A percentile compares a stretch with the other conserved stretches of the same genome.
These are phyloP conservation scores for Globisporangium heterothallicum DNA, from an alignment of 352 stramenopile genomes.

Conservation along the genomic window DNA sequence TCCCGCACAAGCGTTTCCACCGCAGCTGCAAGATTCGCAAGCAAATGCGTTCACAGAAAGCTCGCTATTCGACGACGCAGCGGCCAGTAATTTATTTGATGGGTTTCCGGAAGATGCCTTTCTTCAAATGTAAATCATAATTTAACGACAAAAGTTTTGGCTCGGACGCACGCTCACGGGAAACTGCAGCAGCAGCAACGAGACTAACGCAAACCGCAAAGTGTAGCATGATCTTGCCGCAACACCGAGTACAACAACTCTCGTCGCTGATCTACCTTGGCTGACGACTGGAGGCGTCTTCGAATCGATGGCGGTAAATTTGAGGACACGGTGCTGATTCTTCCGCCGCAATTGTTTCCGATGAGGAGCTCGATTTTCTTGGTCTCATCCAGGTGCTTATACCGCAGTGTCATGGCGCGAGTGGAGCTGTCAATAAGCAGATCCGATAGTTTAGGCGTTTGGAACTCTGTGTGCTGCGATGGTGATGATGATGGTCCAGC, in stretches of 20 bases:
- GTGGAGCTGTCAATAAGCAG: slow-evolving; percentile 51
- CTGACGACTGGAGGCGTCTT: slow-evolving; percentile 37
- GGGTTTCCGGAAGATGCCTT: slow-evolving; percentile 69
- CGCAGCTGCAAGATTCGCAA: slow-evolving; percentile 16
- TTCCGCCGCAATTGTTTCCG: slow-evolving; percentile 44
- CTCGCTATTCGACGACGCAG: slow-evolving; percentile 38
- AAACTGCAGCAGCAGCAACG: not conserved
- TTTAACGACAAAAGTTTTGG: slow-evolving; percentile 21
- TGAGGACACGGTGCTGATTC: slow-evolving; percentile 37
- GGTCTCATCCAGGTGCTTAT: slow-evolving; percentile 34
- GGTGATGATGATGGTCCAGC: not conserved
- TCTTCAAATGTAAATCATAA: slow-evolving; percentile 58
- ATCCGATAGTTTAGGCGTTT: slow-evolving; percentile 22
- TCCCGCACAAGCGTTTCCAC: not conserved
- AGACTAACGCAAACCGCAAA: slow-evolving; percentile 10
- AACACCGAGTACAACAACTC: slow-evolving; percentile 54
- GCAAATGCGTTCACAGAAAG: slow-evolving; percentile 19
- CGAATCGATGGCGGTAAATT: slow-evolving; percentile 51
- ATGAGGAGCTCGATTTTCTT: slow-evolving; percentile 72
- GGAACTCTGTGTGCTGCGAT: slow-evolving; percentile 3
- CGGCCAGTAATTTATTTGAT: slow-evolving; percentile 62
- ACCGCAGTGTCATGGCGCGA: slow-evolving; percentile 18
- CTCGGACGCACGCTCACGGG: slow-evolving; percentile 1
- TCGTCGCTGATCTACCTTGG: slow-evolving; percentile 34
- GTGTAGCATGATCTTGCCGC: slow-evolving; percentile 34